Conservation (phyloP, 768 basidiomycete genomes). For the Podaxis sp. region DNA sequence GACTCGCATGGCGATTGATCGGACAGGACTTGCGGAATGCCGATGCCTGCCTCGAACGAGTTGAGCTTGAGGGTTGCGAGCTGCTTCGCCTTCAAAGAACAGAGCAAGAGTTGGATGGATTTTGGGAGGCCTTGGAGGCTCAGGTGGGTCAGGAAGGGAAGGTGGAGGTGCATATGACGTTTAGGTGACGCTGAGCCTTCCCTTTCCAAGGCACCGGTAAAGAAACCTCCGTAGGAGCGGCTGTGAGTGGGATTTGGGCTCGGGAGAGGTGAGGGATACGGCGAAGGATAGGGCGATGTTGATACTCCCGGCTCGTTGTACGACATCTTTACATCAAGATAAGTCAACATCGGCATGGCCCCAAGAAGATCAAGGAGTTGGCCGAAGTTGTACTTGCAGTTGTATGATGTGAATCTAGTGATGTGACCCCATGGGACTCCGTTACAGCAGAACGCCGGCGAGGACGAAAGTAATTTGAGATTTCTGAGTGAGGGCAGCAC, state of each 20-base stretch:
- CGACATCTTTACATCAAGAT: slow-evolving; percentile 11
- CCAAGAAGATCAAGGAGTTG: slow-evolving; percentile 15
- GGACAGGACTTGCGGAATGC: slow-evolving; percentile 8
- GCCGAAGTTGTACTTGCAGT: slow-evolving; percentile 13
- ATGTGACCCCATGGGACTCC: slow-evolving; percentile 11
- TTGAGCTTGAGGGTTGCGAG: slow-evolving; percentile 12
- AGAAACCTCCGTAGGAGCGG: background rate
- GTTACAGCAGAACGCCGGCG: slow-evolving; percentile 10
- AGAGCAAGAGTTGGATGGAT: slow-evolving; percentile 10
- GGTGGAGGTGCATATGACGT: slow-evolving; percentile 8
- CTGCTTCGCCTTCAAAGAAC: slow-evolving; percentile 5
- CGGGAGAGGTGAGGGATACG: slow-evolving; percentile 6
- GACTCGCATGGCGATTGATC: slow-evolving; percentile 14
- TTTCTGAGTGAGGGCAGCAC: slow-evolving; percentile 1
- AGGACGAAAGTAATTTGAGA: slow-evolving; percentile 10
- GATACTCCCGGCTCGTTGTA: slow-evolving; percentile 14
- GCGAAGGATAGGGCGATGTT: slow-evolving; percentile 12
- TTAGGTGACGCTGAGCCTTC: slow-evolving; percentile 9
- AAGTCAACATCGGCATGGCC: slow-evolving; percentile 13
- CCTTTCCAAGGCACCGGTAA: background rate
- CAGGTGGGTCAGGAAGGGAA: slow-evolving; percentile 13
- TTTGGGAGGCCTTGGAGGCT: slow-evolving; percentile 12
- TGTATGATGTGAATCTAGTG: slow-evolving; percentile 9
- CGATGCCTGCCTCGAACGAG: slow-evolving; percentile 13
- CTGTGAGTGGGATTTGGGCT: slow-evolving; percentile 5